phyloP scores from a whole-genome alignment of 306 rosid species.

The Lagenaria siceraria region DNA sequence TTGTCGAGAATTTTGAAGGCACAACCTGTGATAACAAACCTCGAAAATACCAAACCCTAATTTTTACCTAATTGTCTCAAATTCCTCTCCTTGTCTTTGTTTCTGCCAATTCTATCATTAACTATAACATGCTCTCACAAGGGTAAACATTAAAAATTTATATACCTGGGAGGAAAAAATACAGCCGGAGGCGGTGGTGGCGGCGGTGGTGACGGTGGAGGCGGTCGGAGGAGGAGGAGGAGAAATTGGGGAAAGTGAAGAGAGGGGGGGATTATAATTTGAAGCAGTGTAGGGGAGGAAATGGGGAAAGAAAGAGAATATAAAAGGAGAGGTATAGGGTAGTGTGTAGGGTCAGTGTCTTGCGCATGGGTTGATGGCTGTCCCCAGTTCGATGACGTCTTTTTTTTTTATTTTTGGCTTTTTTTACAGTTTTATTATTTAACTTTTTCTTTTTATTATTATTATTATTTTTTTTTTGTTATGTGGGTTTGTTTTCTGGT shows the following conservation, averaged over 20 bases:
- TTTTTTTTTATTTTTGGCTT: no score
- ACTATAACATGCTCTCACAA: not conserved
- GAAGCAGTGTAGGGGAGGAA: conserved; percentile 14
- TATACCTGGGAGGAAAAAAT: not conserved
- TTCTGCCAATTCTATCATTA: not conserved
- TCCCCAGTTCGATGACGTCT: conserved; percentile 41
- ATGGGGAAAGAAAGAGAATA: conserved; percentile 32
- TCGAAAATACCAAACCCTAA: not conserved
- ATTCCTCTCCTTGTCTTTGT: not conserved
- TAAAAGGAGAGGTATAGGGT: conserved; percentile 14
- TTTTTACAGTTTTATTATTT: not conserved
- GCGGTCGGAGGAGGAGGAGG: not conserved
- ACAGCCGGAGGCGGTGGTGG: not conserved
- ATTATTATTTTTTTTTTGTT: not conserved
- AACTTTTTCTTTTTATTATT: not conserved
- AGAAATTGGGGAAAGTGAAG: not conserved
- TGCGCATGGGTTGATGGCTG: conserved; percentile 82
- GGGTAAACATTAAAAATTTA: not conserved
- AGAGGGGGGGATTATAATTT: conserved; percentile 8
- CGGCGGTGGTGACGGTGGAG: not conserved
- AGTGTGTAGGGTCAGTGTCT: conserved; percentile 54
- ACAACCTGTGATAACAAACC: conserved; percentile 8
- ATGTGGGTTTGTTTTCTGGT: not conserved
- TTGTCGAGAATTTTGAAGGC: conserved; percentile 64
- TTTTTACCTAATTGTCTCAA: not conserved